Evolutionary conservation across 2,329 filamentous ascomycete species (phyloP), one percentile per base, ranked within the genome.

Genomic region (Ceratocystis diversiconidia): DNA sequence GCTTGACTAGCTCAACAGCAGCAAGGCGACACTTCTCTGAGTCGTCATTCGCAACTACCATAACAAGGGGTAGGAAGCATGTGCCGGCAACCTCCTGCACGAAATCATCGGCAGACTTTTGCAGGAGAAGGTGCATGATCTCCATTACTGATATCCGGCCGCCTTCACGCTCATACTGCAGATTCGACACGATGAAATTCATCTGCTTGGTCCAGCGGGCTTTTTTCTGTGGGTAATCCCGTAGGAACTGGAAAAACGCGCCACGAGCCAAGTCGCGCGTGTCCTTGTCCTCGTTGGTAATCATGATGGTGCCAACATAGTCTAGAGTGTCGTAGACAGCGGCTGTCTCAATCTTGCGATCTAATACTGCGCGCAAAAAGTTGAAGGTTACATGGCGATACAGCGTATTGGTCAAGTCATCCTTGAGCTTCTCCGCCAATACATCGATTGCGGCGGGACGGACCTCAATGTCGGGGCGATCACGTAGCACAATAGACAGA

Each of bases 101-200:
- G 59, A 92, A 84, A 30, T 91, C 88, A 48, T 90, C 84, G 0
- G 88, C 87, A 3, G 92, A 86, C 75, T 96, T 97, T 69, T 84
- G 85, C 25, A 97, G 79, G n/a, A 99, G 79, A 55, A 92, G 80
- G 72, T 96, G 87, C 59, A 96, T 80, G 2, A 92, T 85, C 75
- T 99, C 94, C 84, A 99, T 90, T 32, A 96, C 90, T 0, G 92
- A 96, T 68, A 96, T 80, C 46, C 95, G 84, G 32, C 94, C 94
- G 68, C 94, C 89, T 70, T 91, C 86, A 71, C 95, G 85, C 55
- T 92, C 85, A 73, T 96, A 99, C 67, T 92, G 87, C 69, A 99
- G 79, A 72, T 99, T 99, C 71, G 89, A 89, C 62, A 95, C 83
- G 61, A 99, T 80, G 73, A 97, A 99, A 65, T 82, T 85, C 62